Evolutionary conservation across 208 protist species (phyloP), one percentile per base, ranked within the genome.

Genomic region (Balamuthia mandrillaris): DNA sequence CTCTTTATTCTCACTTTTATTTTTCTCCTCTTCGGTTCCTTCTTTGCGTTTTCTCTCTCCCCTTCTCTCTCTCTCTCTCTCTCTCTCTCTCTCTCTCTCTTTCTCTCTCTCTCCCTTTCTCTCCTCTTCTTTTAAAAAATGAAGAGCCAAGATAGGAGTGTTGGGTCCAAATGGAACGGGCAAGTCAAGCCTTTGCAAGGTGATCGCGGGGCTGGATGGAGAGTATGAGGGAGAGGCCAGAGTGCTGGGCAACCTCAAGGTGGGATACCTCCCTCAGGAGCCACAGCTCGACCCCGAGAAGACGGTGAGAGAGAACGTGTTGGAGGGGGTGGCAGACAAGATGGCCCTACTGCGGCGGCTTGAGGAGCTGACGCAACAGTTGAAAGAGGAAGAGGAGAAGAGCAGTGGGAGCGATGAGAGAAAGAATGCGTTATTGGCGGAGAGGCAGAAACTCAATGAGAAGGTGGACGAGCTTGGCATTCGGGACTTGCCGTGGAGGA

Each of bases 171-270:
- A 88, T 47, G 83, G 87, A 75, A 29, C 35, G 44, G 89, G 89
- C 41, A 91, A 91, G 70, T 88, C 87, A 41, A 77, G 85, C 5
- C 68, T 91, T 21, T 58, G 90, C 79, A 85, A 77, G 21, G 86
- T 87, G 29, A 56, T 88, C 27, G 70, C 78, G 14, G 84, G 87
- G 14, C 58, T 72, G 10, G 90, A 92, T 45, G 83, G 42, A 6
- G 85, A 92, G 0, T 86, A 79, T 54, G 88, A 90, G 18, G 90
- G 90, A n/a, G 39, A 18, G 9, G 44, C 60, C n/a, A 42, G 29
- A 33, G 68, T 45, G 27, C 18, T 35, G 18, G 29, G 37, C 1
- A 33, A 47, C 27, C 27, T 44, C n/a, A 83, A 44, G 35, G 75
- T 83, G n/a, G 75, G 75, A 2, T 83, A 83, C 27, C 44, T 83